Conservation (phyloP, 2,329 filamentous ascomycete genomes). For the Albophoma yamanashiensis region DNA sequence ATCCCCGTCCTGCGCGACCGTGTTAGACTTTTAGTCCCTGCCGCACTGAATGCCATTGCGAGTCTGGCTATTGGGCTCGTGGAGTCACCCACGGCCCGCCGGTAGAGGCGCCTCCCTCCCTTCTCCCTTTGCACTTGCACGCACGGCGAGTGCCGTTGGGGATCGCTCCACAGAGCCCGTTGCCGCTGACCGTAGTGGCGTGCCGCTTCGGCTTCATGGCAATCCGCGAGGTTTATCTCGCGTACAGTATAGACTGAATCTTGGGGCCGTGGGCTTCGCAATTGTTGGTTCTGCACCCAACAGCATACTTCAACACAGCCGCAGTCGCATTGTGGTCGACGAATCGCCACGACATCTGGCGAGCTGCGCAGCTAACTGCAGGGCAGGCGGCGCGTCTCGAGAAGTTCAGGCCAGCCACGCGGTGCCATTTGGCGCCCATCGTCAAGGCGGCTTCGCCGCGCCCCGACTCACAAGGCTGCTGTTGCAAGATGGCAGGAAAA, state of each 20-base stretch:
- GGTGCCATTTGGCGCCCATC: background rate
- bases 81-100: background rate
- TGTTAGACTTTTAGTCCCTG: background rate
- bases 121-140: background rate
- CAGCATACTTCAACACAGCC: background rate
- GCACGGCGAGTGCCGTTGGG: background rate
- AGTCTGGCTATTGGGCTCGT: background rate
- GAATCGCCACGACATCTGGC: background rate
- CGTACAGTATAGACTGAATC: background rate
- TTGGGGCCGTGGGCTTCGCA: background rate
- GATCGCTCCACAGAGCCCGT: background rate
- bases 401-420: background rate
- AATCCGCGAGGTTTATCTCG: background rate
- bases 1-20: background rate
- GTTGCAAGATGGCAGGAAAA: background rate
- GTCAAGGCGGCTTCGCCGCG: background rate
- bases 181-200: background rate
- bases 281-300: background rate
- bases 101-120: background rate
- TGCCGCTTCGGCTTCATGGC: background rate
- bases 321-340: background rate
- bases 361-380: background rate
- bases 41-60: background rate
- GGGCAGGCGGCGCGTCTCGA: background rate
- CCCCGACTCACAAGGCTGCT: background rate